Base-by-base conservation (phyloP, 768 basidiomycete genomes). In the Sarcomyxa edulis region DNA sequence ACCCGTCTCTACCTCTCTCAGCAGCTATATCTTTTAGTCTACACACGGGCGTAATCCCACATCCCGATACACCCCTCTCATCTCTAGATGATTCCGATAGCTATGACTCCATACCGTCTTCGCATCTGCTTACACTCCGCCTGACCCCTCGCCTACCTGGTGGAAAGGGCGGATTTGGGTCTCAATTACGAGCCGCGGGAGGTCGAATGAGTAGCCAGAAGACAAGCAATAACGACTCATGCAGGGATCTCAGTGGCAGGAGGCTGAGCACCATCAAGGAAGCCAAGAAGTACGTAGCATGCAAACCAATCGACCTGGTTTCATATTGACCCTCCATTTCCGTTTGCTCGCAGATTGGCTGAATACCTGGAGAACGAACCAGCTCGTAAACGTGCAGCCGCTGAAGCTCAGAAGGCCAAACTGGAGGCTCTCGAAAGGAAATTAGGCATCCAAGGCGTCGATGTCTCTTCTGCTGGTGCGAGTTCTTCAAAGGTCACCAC, bases 101-200 rank as follows among this genome's bases (percentile, higher is more conserved):
- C 26, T n/a, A 42, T 0, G 46, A 53, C 28, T 42, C 32, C 1
- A 24, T 40, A 3, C 48, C 52, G 10, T 47, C 49, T 0, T 39
- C 45, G 11, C 52, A 48, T 9, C 59, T 86, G 19, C 65, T 91
- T n/a, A 69, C 73, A 2, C 66, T 97, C 1, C 74, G 89, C 0
- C 68, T 95, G n/a, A 65, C 74, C 1, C 84, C 90, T 0, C 69
- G 82, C 18, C 55, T 97, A 6, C 69, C 72, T 3, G 95, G 95
- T 34, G 96, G 96, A 14, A 99, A 98, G 63, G 95, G 96, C 58
- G 96, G 95, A 23, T 98, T 99, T 53, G 96, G 96, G 3, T 89
- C 86, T 12, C 93, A 97, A 66, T 71, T 99, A 48, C 77, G 96
- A 58, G 95, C 96, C 0, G 95, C 95, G 10, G 96, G 96, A 48